phyloP scores from a whole-genome alignment of 2,329 filamentous ascomycete species.

The Niveomyces coronatus region DNA sequence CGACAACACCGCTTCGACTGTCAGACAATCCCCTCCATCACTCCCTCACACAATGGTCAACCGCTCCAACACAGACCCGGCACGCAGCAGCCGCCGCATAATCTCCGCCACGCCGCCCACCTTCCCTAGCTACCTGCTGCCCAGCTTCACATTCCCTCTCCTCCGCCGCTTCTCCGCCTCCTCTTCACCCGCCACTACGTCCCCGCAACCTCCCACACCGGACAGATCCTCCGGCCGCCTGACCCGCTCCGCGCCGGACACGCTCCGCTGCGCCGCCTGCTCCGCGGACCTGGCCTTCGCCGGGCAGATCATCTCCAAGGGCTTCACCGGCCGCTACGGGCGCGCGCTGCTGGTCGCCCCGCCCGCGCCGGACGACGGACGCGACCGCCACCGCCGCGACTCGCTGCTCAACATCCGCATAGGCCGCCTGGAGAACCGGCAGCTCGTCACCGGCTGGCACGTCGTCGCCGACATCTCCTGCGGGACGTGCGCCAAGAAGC shows the following conservation, averaged over 20 bases:
- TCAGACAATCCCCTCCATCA: background rate
- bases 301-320: constrained; percentile 53
- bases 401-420: constrained; percentile 43
- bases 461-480: constrained; percentile 55
- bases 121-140: constrained; percentile 43
- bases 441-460: constrained; percentile 53
- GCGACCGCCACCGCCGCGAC: constrained; percentile 8
- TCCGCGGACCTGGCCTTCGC: constrained; percentile 50
- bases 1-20: too few species aligned
- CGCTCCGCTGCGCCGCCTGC: constrained; percentile 48
- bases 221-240: constrained; percentile 21
- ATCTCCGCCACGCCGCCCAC: constrained; percentile 31
- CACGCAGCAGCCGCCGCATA: constrained; percentile 25
- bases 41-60: background rate
- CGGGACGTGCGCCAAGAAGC: constrained; percentile 40
- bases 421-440: constrained; percentile 43
- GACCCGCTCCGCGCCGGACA: constrained; percentile 38
- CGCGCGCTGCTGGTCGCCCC: constrained; percentile 50
- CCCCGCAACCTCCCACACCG: constrained; percentile 6
- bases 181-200: constrained; percentile 23
- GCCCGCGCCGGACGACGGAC: constrained; percentile 14
- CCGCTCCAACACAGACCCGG: constrained; percentile 15
- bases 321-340: constrained; percentile 56
- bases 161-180: constrained; percentile 29
- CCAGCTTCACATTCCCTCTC: constrained; percentile 39